Evolutionary conservation across 495 filamentous ascomycete species (phyloP), one percentile per base, ranked within the genome.

Genomic region (Penicillium mononematosum): DNA sequence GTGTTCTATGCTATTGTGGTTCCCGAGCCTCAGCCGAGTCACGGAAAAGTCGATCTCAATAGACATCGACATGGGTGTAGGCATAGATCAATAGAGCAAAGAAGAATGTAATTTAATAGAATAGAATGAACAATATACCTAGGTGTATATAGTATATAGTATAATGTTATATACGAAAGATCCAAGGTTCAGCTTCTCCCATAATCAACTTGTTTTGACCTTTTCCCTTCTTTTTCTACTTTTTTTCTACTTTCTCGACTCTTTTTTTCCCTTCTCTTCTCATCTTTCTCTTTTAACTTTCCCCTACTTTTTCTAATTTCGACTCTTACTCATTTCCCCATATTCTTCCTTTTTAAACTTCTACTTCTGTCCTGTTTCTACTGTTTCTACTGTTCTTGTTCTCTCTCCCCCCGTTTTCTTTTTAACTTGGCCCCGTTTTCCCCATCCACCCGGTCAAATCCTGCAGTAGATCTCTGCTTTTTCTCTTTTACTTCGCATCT

Each of bases 381-480:
- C n/a, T n/a, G n/a, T n/a, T 25, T 31, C 29, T 31, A 31, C 31
- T 32, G 25, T 32, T 55, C 45, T 29, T 29, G 27, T 29, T 53
- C 29, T 44, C 20, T 38, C 27, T 22, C 10, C 36, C 31, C 20
- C 36, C 44, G 20, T 47, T 43, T 56, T 46, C 27, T 31, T 42
- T 38, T 50, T 16, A 31, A 46, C 27, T 43, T 44, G 20, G 20
- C 25, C 42, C 32, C 16, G 20, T 47, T 43, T 50, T 51, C 50
- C 50, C 38, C 42, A 32, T 58, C 53, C 52, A 34, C 54, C 44
- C 55, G 36, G 50, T 52, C 58, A 61, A 56, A 64, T 53, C 60
- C 60, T 63, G 56, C 52, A 56, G 55, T 59, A 55, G 56, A 56
- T 63, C 56, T 43, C 55, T 52, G 39, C 46, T 32, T 45, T 12